A percentile compares a stretch with the other conserved stretches of the same genome.
Conservation (phyloP, 2,329 filamentous ascomycete species). For the Decorospora gaudefroyi region DNA sequence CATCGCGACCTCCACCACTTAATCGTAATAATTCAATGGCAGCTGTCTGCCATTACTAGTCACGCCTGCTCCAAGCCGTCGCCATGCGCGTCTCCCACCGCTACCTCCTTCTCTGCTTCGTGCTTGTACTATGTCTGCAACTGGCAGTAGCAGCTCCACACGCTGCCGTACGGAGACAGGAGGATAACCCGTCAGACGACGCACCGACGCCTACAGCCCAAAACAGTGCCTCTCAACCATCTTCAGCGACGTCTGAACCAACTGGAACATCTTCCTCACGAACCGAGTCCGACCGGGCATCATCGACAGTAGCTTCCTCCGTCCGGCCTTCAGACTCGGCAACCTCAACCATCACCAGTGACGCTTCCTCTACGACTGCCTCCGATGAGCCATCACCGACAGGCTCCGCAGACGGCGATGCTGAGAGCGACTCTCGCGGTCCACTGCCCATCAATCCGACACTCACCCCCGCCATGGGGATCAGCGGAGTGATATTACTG, state of each 20-base stretch:
- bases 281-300: constrained; percentile 18
- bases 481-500: constrained; percentile 78
- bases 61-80: constrained; percentile 13
- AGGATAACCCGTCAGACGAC: constrained; percentile 28
- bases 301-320: constrained; percentile 18
- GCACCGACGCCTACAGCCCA: constrained; percentile 21
- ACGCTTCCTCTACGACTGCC: constrained; percentile 25
- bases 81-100: constrained; percentile 37
- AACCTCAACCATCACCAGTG: constrained; percentile 17
- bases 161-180: constrained; percentile 36
- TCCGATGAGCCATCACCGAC: constrained; percentile 25
- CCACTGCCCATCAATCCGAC: constrained; percentile 70
- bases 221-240: constrained; percentile 13
- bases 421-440: constrained; percentile 21
- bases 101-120: constrained; percentile 33
- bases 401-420: constrained; percentile 21
- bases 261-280: constrained; percentile 19
- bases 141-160: constrained; percentile 29
- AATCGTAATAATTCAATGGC: constrained; percentile 36
- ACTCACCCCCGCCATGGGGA: constrained; percentile 79
- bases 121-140: constrained; percentile 35
- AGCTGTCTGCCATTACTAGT: constrained; percentile 20
- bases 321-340: constrained; percentile 16
- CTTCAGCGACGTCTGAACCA: constrained; percentile 23
- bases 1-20: neutral